Evolutionary conservation across 2,329 filamentous ascomycete genomes (phyloP), one percentile per base, ranked within the genome.

Genomic region (Samsoniella hepiali): DNA sequence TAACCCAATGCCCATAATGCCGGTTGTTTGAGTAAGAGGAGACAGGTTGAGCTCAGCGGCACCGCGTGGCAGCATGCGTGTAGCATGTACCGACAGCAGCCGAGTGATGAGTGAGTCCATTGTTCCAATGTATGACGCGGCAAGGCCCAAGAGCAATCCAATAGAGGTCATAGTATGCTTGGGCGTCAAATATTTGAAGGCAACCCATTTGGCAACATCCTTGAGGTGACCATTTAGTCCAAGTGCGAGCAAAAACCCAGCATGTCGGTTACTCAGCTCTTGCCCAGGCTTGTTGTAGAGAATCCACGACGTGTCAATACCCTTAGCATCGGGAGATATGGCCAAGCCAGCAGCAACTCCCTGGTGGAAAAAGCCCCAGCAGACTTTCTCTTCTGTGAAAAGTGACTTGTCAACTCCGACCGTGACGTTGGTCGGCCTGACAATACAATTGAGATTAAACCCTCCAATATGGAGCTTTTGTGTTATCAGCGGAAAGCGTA

Each of bases 91-190:
- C 3, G 95, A 99, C 4, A 99, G 81, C 44, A 99, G 81, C 31
- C 95, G 88, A 9, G 95, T 98, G 65, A 98, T 94, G 34, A 97
- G 82, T 2, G 91, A 95, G 74, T 99, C 95, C 94, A 98, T 98
- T 2, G 93, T 98, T 1, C 96, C 95, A 68, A 97, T 83, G 72
- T 97, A 96, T 1, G 95, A 98, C 32, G 91, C 95, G 9, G 95
- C 93, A 22, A 99, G 81, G 1, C 95, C 95, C 0, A 99, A 82
- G 3, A 99, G 82, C n/a, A 99, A 81, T 10, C 95, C 95, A 62
- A 99, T 94, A 1, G 95, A 98, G 31, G 95, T 98, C 95, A 99
- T 99, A 32, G 93, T 96, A 75, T 99, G 96, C 72, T 99, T 99
- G 1, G 95, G 94, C 0, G 95, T 99, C n/a, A 99, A 81, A 69